Base-by-base conservation (phyloP, 2,329 filamentous ascomycete species). In the Leptographium wingfieldii region DNA sequence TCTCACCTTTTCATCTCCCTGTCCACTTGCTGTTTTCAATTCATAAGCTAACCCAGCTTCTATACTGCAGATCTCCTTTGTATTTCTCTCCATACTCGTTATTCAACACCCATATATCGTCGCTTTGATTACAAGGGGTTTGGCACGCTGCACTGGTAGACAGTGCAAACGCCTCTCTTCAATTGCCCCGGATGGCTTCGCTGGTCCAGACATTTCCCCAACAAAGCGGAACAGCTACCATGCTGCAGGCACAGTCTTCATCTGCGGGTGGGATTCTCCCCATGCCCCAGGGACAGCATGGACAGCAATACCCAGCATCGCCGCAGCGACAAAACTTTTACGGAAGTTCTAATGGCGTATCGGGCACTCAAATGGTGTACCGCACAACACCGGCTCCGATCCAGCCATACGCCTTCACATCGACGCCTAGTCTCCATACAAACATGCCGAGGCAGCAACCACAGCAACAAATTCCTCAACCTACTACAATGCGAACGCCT, bases 151-250 rank as follows among this genome's bases (percentile, higher is more conserved):
- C 22, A 22, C 46, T 51, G 19, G n/a, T 43, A 22, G 40, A 46
- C 35, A 48, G 46, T 48, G 43, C 56, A 49, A 40, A 58, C n/a
- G 11, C 3, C 29, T 6, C 14, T 33, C 16, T 35, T 43, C 46
- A 49, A 51, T 57, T 25, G 38, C 55, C 25, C 61, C 56, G 56
- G 78, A 92, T 94, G 89, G 88, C 88, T 78, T 87, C 88, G 73
- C 80, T 92, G 78, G 86, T 92, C 69, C 89, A 92, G 76, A 84
- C 86, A 63, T 88, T 88, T 71, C 83, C 88, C 68, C 86, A 89
- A 75, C 86, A 90, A 74, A 84, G 85, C 69, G 79, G 80, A 73
- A 85, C 87, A 66, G 80, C 85, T 68, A 85, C 85, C 65, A 87
- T 91, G 81, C 84, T 92, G 68, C 87, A 90, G 72, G 81, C 85